Conservation (phyloP, 805 yeast species). For the Candida arabinofermentans region DNA sequence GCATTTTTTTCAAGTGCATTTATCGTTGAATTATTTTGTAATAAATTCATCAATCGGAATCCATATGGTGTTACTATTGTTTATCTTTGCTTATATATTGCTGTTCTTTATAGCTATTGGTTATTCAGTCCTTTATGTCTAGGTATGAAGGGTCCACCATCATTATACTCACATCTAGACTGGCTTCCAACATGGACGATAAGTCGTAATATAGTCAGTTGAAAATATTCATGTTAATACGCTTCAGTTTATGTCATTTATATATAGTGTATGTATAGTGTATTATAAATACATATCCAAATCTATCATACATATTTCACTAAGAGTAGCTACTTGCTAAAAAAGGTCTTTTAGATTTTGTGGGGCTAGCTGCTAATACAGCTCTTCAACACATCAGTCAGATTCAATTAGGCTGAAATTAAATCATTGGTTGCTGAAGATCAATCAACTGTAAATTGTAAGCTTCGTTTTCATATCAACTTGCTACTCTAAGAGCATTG, state of each 20-base stretch:
- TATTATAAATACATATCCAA: too few species aligned
- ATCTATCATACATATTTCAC: slow-evolving; percentile 33
- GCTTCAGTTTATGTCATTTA: background rate
- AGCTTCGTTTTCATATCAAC: too few species aligned
- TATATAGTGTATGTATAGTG: too few species aligned
- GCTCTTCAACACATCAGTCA: slow-evolving; percentile 65
- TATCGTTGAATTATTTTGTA: slow-evolving; percentile 44
- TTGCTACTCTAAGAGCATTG: too few species aligned
- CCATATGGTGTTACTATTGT: slow-evolving; percentile 25
- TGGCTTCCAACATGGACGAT: slow-evolving; percentile 34
- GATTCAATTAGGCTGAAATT: too few species aligned
- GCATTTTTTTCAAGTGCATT: slow-evolving; percentile 57
- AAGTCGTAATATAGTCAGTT: slow-evolving; percentile 3
- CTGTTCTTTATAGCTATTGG: slow-evolving; percentile 52
- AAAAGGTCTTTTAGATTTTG: slow-evolving; percentile 83
- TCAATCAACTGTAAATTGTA: too few species aligned
- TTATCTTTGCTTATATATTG: slow-evolving; percentile 37
- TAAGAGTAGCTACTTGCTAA: slow-evolving; percentile 53
- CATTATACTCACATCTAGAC: slow-evolving; percentile 39
- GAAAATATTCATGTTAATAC: background rate
- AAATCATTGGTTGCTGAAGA: too few species aligned
- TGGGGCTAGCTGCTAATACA: slow-evolving; percentile 92
- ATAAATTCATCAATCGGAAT: slow-evolving; percentile 26
- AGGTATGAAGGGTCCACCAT: slow-evolving; percentile 56
- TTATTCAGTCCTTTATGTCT: slow-evolving; percentile 58